A percentile compares a stretch with the other conserved stretches of the same genome.
Evolutionary conservation across 352 stramenopile genomes (phyloP).

Genomic region (Phytophthora europaea): DNA sequence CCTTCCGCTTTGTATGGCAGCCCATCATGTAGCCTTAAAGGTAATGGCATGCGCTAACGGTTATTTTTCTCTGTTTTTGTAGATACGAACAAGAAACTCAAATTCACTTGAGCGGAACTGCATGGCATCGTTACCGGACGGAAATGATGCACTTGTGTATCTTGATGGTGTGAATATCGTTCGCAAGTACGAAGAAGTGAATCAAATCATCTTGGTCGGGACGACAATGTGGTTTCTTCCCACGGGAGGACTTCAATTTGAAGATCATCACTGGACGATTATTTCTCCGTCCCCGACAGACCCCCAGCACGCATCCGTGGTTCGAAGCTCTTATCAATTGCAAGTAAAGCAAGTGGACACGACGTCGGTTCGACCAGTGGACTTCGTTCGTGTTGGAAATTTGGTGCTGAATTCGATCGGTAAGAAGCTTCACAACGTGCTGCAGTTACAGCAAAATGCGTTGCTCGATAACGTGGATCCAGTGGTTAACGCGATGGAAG

Average conservation of each 20-base stretch:
- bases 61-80: neutral
- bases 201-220: slow-evolving; percentile 32
- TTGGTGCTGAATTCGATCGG: slow-evolving; percentile 31
- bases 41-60: slow-evolving; percentile 2
- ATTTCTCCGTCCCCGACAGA: slow-evolving; percentile 30
- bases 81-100: slow-evolving; percentile 20
- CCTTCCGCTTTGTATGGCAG: slow-evolving; percentile 37
- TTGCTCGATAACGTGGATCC: slow-evolving; percentile 17
- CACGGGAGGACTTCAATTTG: slow-evolving; percentile 38
- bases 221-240: slow-evolving; percentile 37
- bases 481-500: neutral
- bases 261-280: slow-evolving; percentile 40
- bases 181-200: slow-evolving; percentile 33
- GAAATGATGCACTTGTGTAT: slow-evolving; percentile 2
- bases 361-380: slow-evolving; percentile 10
- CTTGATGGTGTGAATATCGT: slow-evolving; percentile 37
- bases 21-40: neutral
- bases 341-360: slow-evolving; percentile 26
- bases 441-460: slow-evolving; percentile 30
- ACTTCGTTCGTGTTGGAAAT: slow-evolving; percentile 23
- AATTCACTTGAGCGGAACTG: slow-evolving; percentile 39
- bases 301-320: slow-evolving; percentile 21
- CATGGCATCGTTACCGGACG: slow-evolving; percentile 28
- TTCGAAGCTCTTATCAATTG: slow-evolving; percentile 35
- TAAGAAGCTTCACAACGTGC: slow-evolving; percentile 23